Base-by-base conservation (phyloP, 169 alveolate species). In the Plasmodium coatneyi region DNA sequence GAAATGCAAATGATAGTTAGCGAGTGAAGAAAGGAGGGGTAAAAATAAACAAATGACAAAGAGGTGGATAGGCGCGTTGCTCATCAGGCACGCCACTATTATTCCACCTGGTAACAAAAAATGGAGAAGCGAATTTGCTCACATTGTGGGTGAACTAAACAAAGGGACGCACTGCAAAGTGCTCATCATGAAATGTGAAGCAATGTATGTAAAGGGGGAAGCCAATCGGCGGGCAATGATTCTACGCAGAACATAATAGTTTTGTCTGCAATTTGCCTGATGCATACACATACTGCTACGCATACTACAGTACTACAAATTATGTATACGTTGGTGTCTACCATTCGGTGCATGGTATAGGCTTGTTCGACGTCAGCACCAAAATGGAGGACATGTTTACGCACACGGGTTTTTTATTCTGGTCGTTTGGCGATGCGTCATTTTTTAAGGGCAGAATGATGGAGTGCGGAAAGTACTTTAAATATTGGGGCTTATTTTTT, bases 361-460 rank as follows among this genome's bases (percentile, higher is more conserved):
- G 34, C 32, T 89, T 89, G 72, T 89, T 41, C 16, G 94, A 82
- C 19, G 94, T 89, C 25, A 89, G 70, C 43, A 89, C 94, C 66
- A 71, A 89, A 43, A 89, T 30, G 16, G 94, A 46, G 30, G 94
- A 46, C 71, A 89, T 56, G 41, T 78, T 79, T 49, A 89, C 34
- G 32, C 71, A 43, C 6, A 89, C 43, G 71, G 41, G 28, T 22
- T 89, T 89, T 14, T 5, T 22, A 89, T 30, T 22, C 28, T 79
- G 22, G 19, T 34, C 25, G 79, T 79, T 34, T 56, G 22, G 39
- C 5, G 87, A 39, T 89, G 3, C 72, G 14, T 60, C 34, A 39
- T 89, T 36, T 89, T 89, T 79, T 34, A 89, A 66, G 22, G 79
- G 32, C 46, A 89, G 41, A 16, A 28, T 78, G 66, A 89, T 12